phyloP scores from a whole-genome alignment of 2,329 filamentous ascomycete genomes.

The Alternaria sp. region DNA sequence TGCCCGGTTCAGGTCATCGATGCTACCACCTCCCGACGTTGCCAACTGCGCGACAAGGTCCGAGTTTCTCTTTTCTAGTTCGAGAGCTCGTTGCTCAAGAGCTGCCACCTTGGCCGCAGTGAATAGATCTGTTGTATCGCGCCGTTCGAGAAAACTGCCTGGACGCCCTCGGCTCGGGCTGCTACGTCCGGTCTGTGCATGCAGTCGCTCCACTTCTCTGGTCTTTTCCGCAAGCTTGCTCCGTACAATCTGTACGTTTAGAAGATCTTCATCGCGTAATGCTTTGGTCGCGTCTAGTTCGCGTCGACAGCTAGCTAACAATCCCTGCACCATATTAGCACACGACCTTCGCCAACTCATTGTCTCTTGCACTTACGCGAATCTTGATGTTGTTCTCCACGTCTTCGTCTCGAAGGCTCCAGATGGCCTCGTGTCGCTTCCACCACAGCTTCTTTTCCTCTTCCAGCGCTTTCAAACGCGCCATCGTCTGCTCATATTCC shows the following conservation, averaged over 20 bases:
- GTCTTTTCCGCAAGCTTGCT: slow-evolving; percentile 54
- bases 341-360: not conserved
- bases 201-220: slow-evolving; percentile 44
- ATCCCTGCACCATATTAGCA: slow-evolving; percentile 27
- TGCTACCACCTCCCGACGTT: slow-evolving; percentile 36
- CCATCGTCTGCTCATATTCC: slow-evolving; percentile 47
- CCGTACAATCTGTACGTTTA: slow-evolving; percentile 52
- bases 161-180: slow-evolving; percentile 42
- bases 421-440: slow-evolving; percentile 53
- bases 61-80: slow-evolving; percentile 53
- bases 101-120: slow-evolving; percentile 54
- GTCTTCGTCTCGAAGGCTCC: slow-evolving; percentile 54
- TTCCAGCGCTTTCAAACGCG: slow-evolving; percentile 46
- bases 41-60: slow-evolving; percentile 47
- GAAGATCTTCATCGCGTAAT: slow-evolving; percentile 54
- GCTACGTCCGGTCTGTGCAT: slow-evolving; percentile 31
- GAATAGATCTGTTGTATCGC: slow-evolving; percentile 53
- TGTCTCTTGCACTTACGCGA: slow-evolving; percentile 30
- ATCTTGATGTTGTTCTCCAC: slow-evolving; percentile 56
- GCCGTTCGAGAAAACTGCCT: slow-evolving; percentile 45
- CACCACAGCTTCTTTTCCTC: slow-evolving; percentile 49
- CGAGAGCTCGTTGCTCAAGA: slow-evolving; percentile 54
- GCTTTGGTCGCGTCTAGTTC: slow-evolving; percentile 52
- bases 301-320: slow-evolving; percentile 52
- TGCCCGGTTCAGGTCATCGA: slow-evolving; percentile 46